These are phyloP conservation scores for Boletus mariae DNA, from an alignment of 1,284 basidiomycete species.

Conservation along the genomic window DNA sequence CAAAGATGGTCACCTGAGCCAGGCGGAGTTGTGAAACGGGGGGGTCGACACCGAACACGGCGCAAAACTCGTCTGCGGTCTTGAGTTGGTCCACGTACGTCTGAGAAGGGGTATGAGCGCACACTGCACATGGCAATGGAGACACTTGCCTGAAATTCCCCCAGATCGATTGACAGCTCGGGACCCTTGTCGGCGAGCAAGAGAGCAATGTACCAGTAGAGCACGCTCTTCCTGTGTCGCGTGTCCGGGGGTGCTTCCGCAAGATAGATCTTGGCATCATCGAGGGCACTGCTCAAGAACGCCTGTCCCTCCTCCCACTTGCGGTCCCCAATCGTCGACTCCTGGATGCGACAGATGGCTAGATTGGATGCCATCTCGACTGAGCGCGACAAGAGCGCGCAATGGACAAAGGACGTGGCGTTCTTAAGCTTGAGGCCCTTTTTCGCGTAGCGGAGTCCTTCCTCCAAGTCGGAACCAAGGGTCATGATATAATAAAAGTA, in stretches of 20 bases:
- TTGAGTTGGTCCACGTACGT: slow-evolving; percentile 6
- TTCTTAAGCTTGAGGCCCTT: slow-evolving; percentile 54
- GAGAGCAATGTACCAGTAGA: slow-evolving; percentile 45
- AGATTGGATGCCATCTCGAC: slow-evolving; percentile 54
- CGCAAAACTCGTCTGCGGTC: slow-evolving; percentile 45
- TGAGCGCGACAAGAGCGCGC: slow-evolving; percentile 54
- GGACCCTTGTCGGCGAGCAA: slow-evolving; percentile 33
- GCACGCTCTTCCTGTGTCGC: slow-evolving; percentile 50
- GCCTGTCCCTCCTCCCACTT: slow-evolving; percentile 57
- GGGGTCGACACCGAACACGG: slow-evolving; percentile 38
- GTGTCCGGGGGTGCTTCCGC: slow-evolving; percentile 55
- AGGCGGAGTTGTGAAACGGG: slow-evolving; percentile 39
- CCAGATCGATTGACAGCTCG: slow-evolving; percentile 30
- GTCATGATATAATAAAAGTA: slow-evolving; percentile 58
- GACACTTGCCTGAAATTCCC: slow-evolving; percentile 39
- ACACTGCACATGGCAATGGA: no score
- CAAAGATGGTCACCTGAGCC: slow-evolving; percentile 28
- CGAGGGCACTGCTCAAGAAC: slow-evolving; percentile 49
- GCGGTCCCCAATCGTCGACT: slow-evolving; percentile 36
- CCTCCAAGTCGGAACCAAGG: slow-evolving; percentile 35
- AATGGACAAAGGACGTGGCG: slow-evolving; percentile 44
- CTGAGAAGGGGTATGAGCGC: no score
- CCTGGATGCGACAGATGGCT: slow-evolving; percentile 44
- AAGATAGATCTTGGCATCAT: slow-evolving; percentile 55
- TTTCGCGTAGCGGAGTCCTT: slow-evolving; percentile 38